Evolutionary conservation across 805 yeast species (phyloP).

Genomic region (Ascoidea asiatica): DNA sequence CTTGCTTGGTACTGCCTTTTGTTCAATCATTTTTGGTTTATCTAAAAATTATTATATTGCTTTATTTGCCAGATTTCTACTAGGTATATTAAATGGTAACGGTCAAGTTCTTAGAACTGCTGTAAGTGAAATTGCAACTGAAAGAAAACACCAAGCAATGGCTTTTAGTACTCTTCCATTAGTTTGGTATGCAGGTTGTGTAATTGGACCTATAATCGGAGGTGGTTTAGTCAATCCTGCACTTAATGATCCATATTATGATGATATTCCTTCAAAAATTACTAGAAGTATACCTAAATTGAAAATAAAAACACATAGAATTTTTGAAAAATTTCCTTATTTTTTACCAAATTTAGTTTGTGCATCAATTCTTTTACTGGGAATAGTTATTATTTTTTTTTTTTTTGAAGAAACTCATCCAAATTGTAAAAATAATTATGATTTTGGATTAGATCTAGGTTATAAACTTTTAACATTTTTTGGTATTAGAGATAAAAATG

Average conservation of each 20-base stretch:
- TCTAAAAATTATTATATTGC: conserved; percentile 39
- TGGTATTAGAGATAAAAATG: conserved; percentile 14
- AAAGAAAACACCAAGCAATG: conserved; percentile 44
- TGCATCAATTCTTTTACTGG: conserved; percentile 21
- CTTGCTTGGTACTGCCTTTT: conserved; percentile 33
- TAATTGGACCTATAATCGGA: conserved; percentile 50
- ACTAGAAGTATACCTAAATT: too few relatives aligned
- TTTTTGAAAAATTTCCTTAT: conserved; percentile 26
- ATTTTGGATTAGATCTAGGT: conserved; percentile 32
- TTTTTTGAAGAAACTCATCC: conserved; percentile 43
- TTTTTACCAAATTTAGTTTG: conserved; percentile 40
- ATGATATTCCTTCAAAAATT: too few relatives aligned
- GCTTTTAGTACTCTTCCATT: conserved; percentile 52
- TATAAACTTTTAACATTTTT: conserved; percentile 17
- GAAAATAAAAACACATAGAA: too few relatives aligned
- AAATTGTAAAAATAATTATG: conserved; percentile 22
- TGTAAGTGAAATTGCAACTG: conserved; percentile 45
- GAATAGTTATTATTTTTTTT: conserved; percentile 26
- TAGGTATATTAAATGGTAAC: conserved; percentile 52
- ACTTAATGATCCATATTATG: conserved; percentile 15
- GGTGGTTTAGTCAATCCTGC: conserved; percentile 36
- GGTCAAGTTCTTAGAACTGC: conserved; percentile 48
- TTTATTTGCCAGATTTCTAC: conserved; percentile 33
- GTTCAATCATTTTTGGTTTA: conserved; percentile 39
- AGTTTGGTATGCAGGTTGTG: conserved; percentile 45